Base-by-base conservation (phyloP, 169 alveolate genomes). In the Plasmodium malariae region DNA sequence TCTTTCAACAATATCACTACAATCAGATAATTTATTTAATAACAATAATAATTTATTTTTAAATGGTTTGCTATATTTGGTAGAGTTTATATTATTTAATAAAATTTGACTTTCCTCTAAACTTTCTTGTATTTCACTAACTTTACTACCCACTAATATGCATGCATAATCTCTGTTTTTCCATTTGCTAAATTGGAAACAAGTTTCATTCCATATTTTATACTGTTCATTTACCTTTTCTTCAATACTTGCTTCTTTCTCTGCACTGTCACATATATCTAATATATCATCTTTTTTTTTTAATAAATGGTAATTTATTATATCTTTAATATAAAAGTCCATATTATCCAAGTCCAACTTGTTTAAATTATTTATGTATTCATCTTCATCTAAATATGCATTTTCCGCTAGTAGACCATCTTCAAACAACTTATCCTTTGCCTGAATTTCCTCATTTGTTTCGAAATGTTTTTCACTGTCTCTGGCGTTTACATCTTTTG, bases 221-320 rank as follows among this genome's bases (percentile, higher is more conserved):
- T 95, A 94, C 63, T 97, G 97, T 62, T 97, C 99, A 68, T 93
- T 95, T 72, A 97, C 96, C 65, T 96, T 94, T 72, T 92, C 97
- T 89, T 97, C 98, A 57, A 97, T 97, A 86, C 97, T 96, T 59
- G 97, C 95, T 94, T 98, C 98, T 91, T 98, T 97, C 89, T 98
- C 99, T 51, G 99, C 99, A 30, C 99, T 96, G 69, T 97, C 99
- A 73, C 99, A 95, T 68, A 98, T 97, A 95, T 98, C 99, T 67
- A 96, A 97, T 51, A 98, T 96, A 76, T 97, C 99, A 89, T 97
- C 99, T 92, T 97, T 78, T 73, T 83, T 78, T 68, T 76, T 85
- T 72, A 67, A 55, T 17, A 74, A 63, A n/a, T 73, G 60, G 45
- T 57, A 72, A 54, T 57, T 70, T 59, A 92, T 60, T 69, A 92